Base-by-base conservation (phyloP, 805 yeast genomes). In the Nakazawaea ishiwadae region DNA sequence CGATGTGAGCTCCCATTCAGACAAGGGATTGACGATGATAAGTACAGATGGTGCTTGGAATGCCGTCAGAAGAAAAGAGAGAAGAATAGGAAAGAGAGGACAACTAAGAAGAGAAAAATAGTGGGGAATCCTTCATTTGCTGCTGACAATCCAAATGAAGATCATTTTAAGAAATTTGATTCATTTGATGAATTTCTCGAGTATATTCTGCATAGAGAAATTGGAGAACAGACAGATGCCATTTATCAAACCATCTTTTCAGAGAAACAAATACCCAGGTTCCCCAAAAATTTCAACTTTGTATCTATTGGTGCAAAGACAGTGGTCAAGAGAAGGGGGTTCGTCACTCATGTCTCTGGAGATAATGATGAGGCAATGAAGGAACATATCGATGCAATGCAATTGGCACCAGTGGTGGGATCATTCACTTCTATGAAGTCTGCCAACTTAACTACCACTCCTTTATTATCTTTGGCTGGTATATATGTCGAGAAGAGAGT, bases 241-340 rank as follows among this genome's bases (percentile, higher is more conserved):
- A 37, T 42, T 3, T 42, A 33, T 27, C 45, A 37, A 29, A 34
- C 38, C 4, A 35, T 42, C 4, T 10, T 42, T 5, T 31, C 44
- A 10, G 44, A 35, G 16, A 9, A 23, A 11, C 30, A 37, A 5
- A 15, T 37, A 10, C 23, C 45, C 3, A 30, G 41, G 11, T 42
- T 42, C 30, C 45, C 45, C 4, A 33, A 32, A 30, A 24, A 28
- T 23, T 42, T 42, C 32, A 34, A 42, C 24, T 42, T 42, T 14
- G 34, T 42, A 31, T 26, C 37, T 12, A 42, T 42, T 18, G 45
- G 45, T 12, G 42, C 42, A 3, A 42, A 42, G 17, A 42, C 45
- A 11, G 34, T 42, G 8, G 40, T 33, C 15, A 42, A 42, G 17
- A 37, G 35, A 14, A 15, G 42, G n/a, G 39, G 28, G 14, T 27